phyloP scores from a whole-genome alignment of 2,329 filamentous ascomycete genomes.

The Fusarium succisae region DNA sequence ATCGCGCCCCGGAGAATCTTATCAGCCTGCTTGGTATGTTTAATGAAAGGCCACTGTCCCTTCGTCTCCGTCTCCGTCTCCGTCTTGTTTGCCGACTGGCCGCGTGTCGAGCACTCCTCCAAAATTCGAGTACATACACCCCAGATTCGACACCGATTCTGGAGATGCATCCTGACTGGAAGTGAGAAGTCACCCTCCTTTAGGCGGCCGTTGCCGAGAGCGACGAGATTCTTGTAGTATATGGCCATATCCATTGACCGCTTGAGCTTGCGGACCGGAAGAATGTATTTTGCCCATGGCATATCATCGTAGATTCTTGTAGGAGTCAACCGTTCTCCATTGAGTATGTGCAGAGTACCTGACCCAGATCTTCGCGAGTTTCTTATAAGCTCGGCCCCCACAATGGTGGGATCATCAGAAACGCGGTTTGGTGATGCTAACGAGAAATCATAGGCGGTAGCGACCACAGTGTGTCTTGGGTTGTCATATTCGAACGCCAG shows the following conservation, averaged over 20 bases:
- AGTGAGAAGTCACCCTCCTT: not conserved
- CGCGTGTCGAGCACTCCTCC: not conserved
- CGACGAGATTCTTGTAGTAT: not conserved
- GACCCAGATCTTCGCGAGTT: not conserved
- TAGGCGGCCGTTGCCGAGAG: not conserved
- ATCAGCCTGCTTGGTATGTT: not conserved
- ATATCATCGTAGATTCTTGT: not conserved
- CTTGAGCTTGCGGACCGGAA: accelerated
- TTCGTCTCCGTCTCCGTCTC: not conserved
- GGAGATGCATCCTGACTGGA: not conserved
- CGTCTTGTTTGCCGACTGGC: not conserved
- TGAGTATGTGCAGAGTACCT: not conserved
- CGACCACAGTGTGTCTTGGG: not conserved
- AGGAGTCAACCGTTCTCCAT: not conserved
- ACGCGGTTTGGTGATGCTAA: not conserved
- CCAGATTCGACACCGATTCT: not conserved
- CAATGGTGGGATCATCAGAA: not conserved
- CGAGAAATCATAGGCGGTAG: not conserved
- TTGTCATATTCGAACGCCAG: not conserved
- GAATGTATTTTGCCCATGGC: not conserved
- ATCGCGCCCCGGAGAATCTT: not conserved
- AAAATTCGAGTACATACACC: not conserved
- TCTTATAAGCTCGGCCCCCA: not conserved
- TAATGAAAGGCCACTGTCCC: accelerated
- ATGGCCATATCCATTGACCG: not conserved